Base-by-base conservation (phyloP, 129 eudicot genomes). In the Chrysanthemum makinoi region DNA sequence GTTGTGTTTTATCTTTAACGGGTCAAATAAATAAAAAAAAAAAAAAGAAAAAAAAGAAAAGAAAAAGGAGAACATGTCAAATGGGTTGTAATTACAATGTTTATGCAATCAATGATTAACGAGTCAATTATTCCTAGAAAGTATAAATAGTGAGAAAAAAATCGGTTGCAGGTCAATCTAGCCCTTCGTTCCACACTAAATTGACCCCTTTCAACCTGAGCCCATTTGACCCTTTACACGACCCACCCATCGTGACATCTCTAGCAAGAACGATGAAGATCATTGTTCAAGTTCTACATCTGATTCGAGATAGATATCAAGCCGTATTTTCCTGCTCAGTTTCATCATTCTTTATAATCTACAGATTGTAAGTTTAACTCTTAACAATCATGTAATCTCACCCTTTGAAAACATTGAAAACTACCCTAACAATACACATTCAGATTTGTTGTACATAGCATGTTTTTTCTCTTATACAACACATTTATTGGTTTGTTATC, bases 261-360 rank as follows among this genome's bases (percentile, higher is more conserved):
- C 1, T 35, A 22, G 35, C 72, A 10, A 64, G 20, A n/a, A 68
- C 22, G 64, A 55, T 62, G 72, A 57, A 59, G 66, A 26, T 73
- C 73, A 72, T 63, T 63, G 69, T 72, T 72, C 73, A 72, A 10
- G 14, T 72, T 74, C 19, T 84, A 88, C 80, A 84, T 58, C 53
- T 61, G 11, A 78, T 61, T 6, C 24, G 13, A 9, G 50, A 19
- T 52, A 59, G 52, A 89, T 82, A 82, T 73, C 77, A 65, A 77
- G 86, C 78, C 69, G 68, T 30, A 58, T 57, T 61, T 76, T 51
- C 44, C 66, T 77, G 77, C 74, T 60, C 39, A 5, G 56, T 77
- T 79, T 79, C 70, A 65, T 60, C 72, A 71, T 64, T 71, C 81
- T 77, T 64, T 71, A 71, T 71, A 43, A 71, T 71, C 44, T 44